Percentiles rank a stretch among this genome's conserved stretches.
Conservation (phyloP, 345 rosid species). For the Turnera subulata region DNA sequence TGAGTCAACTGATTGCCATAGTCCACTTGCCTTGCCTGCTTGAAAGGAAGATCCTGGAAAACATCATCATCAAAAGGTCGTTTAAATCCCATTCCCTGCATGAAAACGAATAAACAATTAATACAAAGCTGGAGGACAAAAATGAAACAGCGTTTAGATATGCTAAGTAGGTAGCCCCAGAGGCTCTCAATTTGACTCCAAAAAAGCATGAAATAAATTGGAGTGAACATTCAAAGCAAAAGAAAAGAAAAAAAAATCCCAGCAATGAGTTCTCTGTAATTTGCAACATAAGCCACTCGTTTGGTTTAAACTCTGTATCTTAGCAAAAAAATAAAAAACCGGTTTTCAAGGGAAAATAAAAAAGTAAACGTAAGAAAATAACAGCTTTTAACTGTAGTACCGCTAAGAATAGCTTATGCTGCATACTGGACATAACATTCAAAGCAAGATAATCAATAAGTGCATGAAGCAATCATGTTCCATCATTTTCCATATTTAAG, state of each 20-base stretch:
- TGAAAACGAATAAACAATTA: not conserved
- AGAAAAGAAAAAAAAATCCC: not conserved
- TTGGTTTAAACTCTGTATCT: too few relatives aligned
- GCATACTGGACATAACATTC: too few relatives aligned
- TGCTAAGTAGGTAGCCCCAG: not conserved
- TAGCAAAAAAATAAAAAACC: too few relatives aligned
- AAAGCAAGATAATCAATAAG: too few relatives aligned
- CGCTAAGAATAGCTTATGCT: too few relatives aligned
- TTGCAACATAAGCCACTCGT: too few relatives aligned
- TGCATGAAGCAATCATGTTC: too few relatives aligned
- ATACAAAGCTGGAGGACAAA: not conserved
- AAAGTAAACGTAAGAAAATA: too few relatives aligned
- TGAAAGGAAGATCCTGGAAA: conserved; percentile 18
- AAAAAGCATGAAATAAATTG: not conserved
- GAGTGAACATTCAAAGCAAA: not conserved
- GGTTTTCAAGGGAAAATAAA: too few relatives aligned
- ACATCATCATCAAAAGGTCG: conserved; percentile 17
- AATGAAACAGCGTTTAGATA: not conserved
- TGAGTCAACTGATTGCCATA: conserved; percentile 15
- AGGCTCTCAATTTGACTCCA: not conserved
- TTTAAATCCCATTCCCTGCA: conserved; percentile 24
- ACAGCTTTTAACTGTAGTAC: too few relatives aligned
- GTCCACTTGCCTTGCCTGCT: conserved; percentile 21
- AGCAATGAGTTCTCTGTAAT: too few relatives aligned
- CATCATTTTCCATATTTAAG: too few relatives aligned